A percentile compares a stretch with the other conserved stretches of the same genome.
phyloP scores from a whole-genome alignment of 345 rosid genomes.

The Acer campestre region DNA sequence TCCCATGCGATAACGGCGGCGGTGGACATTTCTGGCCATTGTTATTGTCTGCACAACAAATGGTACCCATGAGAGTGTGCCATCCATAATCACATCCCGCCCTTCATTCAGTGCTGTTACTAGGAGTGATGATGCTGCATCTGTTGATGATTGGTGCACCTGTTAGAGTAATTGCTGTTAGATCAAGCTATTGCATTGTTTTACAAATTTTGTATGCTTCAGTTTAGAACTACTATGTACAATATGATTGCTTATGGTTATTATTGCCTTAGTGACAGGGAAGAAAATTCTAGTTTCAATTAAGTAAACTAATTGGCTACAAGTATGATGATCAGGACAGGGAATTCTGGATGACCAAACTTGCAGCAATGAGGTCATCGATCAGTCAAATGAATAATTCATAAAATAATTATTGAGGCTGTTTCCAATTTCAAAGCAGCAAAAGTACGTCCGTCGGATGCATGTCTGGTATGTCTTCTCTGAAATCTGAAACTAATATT shows the following conservation, averaged over 20 bases:
- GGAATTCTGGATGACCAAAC: not conserved
- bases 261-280: not conserved
- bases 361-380: not conserved
- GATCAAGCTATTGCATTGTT: not conserved
- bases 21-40: conserved; percentile 88
- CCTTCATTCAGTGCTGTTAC: conserved; percentile 95
- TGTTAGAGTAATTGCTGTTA: conserved; percentile 26
- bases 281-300: not conserved
- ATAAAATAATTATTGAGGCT: not conserved
- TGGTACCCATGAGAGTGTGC: conserved; percentile 92
- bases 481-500: not conserved
- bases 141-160: conserved; percentile 97
- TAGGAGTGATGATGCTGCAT: conserved; percentile 90
- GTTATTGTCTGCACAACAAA: conserved; percentile 85
- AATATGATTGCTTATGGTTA: not conserved
- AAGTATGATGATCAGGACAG: not conserved
- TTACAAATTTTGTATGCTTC: conserved; percentile 2
- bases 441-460: not conserved
- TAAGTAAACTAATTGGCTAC: not conserved
- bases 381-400: not conserved
- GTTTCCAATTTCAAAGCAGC: conserved; percentile 4
- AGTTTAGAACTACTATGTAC: not conserved
- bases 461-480: conserved; percentile 10
- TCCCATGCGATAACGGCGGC: conserved; percentile 86
- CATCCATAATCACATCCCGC: conserved; percentile 94